Evolutionary conservation across 2,329 filamentous ascomycete genomes (phyloP), one percentile per base, ranked within the genome.

Genomic region (Penicillium digitatum): DNA sequence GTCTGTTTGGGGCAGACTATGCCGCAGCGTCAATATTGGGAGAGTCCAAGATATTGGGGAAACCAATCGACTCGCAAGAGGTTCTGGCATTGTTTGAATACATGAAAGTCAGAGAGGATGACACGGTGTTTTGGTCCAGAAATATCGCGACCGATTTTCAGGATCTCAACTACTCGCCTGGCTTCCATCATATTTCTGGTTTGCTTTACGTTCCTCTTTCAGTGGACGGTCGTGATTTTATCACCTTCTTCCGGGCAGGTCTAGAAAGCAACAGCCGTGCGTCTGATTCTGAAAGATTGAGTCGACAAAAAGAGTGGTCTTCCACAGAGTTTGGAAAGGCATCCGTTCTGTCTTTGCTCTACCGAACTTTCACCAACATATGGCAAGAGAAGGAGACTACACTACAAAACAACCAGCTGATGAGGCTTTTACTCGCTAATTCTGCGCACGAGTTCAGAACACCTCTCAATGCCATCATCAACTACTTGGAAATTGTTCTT

Each of bases 391-490:
- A 95, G 62, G 90, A 95, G 70, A 86, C 86, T 1, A 88, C 89
- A 0, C 69, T 95, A 54, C 87, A 94, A 66, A 93, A 80, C 68
- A 94, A 87, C 64, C 87, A 91, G 59, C 76, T 95, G 3, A 95
- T 89, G 2, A 80, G 83, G 47, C 73, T 96, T 4, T 72, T 96
- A 1, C 78, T 95, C 16, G 88, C 90, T 4, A 95, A 95, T 62
- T 94, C 90, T 0, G 90, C 90, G 0, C 91, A 95, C 62, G 90
- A 95, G 74, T 90, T 95, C 12, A 85, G 91, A 46, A 95, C 90
- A 0, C 90, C 90, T 0, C 76, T 95, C 2, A 95, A 95, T 63
- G 90, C 90, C n/a, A 95, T 95, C 65, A 95, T 95, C 73, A 95
- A 95, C 63, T 95, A 94, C 63, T 81, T 95, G 1, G 90, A 95